Evolutionary conservation across 129 eudicot genomes (phyloP).

Genomic region (Centella asiatica): DNA sequence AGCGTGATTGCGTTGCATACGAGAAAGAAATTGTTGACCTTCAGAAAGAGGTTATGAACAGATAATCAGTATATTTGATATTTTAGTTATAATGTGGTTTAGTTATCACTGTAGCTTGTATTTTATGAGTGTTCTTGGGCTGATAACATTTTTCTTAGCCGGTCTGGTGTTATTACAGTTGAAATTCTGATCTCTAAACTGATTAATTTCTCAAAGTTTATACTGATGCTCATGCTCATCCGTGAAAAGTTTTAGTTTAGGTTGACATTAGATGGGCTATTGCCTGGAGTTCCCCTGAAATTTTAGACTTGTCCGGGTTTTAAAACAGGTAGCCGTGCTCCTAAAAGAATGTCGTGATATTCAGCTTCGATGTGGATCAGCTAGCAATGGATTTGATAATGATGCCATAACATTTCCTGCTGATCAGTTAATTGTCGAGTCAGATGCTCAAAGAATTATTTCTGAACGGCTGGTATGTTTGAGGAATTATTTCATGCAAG

Average conservation of each 20-base stretch:
- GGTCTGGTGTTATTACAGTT: background rate
- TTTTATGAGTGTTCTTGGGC: background rate
- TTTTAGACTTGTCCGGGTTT: background rate
- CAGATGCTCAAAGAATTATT: constrained; percentile 39
- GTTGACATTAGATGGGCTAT: too few relatives aligned
- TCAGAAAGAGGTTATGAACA: constrained; percentile 50
- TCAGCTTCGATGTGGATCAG: constrained; percentile 76
- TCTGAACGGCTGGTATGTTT: constrained; percentile 45
- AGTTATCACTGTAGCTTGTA: background rate
- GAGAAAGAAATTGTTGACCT: constrained; percentile 72
- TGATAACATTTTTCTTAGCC: background rate
- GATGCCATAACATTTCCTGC: constrained; percentile 6
- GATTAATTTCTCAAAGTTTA: background rate
- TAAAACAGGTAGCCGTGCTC: constrained; percentile 41
- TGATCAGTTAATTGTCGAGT: constrained; percentile 14
- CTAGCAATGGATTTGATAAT: constrained; percentile 19
- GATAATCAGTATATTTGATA: background rate
- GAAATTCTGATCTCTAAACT: background rate
- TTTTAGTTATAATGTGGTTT: background rate
- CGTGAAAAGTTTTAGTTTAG: too few relatives aligned
- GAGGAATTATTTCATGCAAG: background rate
- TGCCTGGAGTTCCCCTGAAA: too few relatives aligned
- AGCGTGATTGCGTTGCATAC: constrained; percentile 49
- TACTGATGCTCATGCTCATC: background rate
- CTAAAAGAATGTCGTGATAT: constrained; percentile 93